Evolutionary conservation across 148 eudicot species (phyloP).

Genomic region (Chenopodium suecicum): DNA sequence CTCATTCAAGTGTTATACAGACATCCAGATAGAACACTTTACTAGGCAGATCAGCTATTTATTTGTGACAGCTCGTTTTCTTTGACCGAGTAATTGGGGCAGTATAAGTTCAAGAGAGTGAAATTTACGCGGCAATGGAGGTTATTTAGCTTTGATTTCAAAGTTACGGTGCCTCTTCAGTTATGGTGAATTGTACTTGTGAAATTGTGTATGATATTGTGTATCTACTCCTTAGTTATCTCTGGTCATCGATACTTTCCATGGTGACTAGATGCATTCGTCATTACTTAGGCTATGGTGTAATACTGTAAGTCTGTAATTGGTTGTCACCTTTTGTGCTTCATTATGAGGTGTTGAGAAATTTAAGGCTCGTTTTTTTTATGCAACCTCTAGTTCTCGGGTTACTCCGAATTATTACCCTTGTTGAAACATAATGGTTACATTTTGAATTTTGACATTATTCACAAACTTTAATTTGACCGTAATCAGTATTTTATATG

Average conservation of each 20-base stretch:
- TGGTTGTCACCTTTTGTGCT: not conserved
- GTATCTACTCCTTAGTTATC: conserved; percentile 18
- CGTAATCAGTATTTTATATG: no score
- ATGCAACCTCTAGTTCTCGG: not conserved
- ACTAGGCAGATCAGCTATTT: conserved; percentile 3
- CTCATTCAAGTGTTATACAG: conserved; percentile 6
- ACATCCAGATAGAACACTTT: conserved; percentile 12
- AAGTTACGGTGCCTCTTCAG: conserved; percentile 7
- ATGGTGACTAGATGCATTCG: conserved; percentile 7
- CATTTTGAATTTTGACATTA: no score
- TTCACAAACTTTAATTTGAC: no score
- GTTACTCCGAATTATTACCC: not conserved
- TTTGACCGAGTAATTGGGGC: conserved; percentile 7
- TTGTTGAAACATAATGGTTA: no score
- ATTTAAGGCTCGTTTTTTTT: not conserved
- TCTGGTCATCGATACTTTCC: not conserved
- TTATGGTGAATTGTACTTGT: conserved; percentile 4
- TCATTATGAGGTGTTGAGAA: not conserved
- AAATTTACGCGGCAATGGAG: not conserved
- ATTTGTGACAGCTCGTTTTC: conserved; percentile 1
- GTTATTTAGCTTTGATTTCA: not conserved
- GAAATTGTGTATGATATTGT: conserved; percentile 10
- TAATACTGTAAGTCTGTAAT: not conserved
- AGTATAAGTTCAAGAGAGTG: conserved; percentile 1
- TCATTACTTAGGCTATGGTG: not conserved